Evolutionary conservation across 192 early-diverging fungal genomes (phyloP).

Genomic region (Cetraspora pellucida): DNA sequence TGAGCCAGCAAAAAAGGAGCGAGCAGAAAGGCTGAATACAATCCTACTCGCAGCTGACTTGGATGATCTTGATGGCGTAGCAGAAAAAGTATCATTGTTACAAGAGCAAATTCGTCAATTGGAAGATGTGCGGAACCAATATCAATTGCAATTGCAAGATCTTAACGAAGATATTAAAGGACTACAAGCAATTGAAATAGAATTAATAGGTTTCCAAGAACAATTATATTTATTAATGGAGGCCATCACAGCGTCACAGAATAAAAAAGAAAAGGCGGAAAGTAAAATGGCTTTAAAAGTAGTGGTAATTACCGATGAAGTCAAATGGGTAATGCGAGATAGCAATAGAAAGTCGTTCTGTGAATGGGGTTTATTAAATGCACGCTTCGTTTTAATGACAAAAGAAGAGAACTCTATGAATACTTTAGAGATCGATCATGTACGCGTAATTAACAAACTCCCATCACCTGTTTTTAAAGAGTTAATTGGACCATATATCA

Average conservation of each 20-base stretch:
- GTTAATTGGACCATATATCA: slow-evolving; percentile 59
- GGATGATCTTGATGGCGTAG: slow-evolving; percentile 61
- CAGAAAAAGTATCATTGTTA: slow-evolving; percentile 58
- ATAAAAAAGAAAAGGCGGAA: slow-evolving; percentile 60
- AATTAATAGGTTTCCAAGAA: slow-evolving; percentile 47
- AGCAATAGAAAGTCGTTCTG: slow-evolving; percentile 69
- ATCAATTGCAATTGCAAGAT: slow-evolving; percentile 29
- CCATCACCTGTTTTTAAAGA: slow-evolving; percentile 60
- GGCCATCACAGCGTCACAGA: slow-evolving; percentile 61
- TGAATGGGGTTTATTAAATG: slow-evolving; percentile 66
- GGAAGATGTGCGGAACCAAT: slow-evolving; percentile 40
- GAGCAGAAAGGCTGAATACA: slow-evolving; percentile 70
- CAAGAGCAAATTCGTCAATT: slow-evolving; percentile 63
- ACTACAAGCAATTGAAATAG: slow-evolving; percentile 27
- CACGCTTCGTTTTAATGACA: slow-evolving; percentile 70
- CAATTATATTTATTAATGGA: slow-evolving; percentile 77
- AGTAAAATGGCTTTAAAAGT: slow-evolving; percentile 61
- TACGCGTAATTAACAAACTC: slow-evolving; percentile 69
- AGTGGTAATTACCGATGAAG: slow-evolving; percentile 54
- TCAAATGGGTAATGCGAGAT: slow-evolving; percentile 76
- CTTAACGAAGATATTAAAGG: slow-evolving; percentile 40
- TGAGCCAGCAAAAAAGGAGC: slow-evolving; percentile 76
- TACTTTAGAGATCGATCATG: slow-evolving; percentile 74
- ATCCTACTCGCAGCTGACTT: slow-evolving; percentile 81
- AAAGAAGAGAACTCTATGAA: slow-evolving; percentile 82